Percentiles rank a stretch among this genome's conserved stretches.
Conservation (phyloP, 257 asterid species). For the Perilla frutescens region DNA sequence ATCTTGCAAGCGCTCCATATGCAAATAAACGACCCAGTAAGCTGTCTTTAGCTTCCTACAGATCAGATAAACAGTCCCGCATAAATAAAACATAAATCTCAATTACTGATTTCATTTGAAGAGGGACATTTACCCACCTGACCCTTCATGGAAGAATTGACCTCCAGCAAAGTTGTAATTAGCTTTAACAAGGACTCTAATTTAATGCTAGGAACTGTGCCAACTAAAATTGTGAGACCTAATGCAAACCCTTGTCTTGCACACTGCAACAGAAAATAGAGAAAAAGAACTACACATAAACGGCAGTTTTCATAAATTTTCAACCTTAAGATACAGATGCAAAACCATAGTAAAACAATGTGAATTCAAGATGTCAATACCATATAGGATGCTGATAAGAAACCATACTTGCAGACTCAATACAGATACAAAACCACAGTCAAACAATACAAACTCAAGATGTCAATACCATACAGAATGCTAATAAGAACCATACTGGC, state of each 20-base stretch:
- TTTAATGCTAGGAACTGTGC: conserved; percentile 69
- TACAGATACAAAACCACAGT: background rate
- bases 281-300: conserved; percentile 24
- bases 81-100: conserved; percentile 31
- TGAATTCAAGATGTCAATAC: background rate
- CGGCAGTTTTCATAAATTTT: background rate
- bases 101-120: background rate
- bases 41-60: conserved; percentile 85
- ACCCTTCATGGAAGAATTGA: conserved; percentile 93
- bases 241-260: conserved; percentile 98
- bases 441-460: background rate
- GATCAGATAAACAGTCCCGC: conserved; percentile 35
- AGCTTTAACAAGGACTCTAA: conserved; percentile 84
- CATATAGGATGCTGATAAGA: background rate
- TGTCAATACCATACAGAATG: background rate
- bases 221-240: conserved; percentile 75
- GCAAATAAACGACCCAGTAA: conserved; percentile 92
- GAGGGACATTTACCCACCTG: conserved; percentile 65
- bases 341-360: background rate
- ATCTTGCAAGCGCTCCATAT: conserved; percentile 94
- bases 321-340: background rate
- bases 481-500: background rate
- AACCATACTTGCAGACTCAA: background rate
- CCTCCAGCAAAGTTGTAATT: conserved; percentile 73
- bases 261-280: conserved; percentile 61